Percentiles rank a stretch among this genome's conserved stretches.
phyloP scores from a whole-genome alignment of 2,329 filamentous ascomycete species.

The Hirsutella rhossiliensis region DNA sequence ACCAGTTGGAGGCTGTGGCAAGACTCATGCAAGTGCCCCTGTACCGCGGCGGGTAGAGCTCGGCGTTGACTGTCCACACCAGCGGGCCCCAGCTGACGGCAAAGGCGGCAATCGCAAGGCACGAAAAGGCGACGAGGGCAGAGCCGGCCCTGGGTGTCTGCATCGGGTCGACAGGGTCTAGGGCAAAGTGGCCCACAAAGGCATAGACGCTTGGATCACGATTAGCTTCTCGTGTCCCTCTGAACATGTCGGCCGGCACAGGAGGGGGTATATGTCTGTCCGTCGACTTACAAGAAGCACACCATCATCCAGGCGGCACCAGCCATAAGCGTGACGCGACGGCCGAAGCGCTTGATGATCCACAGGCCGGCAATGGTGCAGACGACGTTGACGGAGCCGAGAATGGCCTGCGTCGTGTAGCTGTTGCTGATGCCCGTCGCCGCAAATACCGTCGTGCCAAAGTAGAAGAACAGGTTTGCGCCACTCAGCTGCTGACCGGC shows the following conservation, averaged over 20 bases:
- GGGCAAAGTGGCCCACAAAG: slow-evolving; percentile 33
- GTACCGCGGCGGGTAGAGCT: slow-evolving; percentile 50
- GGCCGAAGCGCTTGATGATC: slow-evolving; percentile 52
- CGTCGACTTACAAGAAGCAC: slow-evolving; percentile 28
- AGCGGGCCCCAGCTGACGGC: slow-evolving; percentile 61
- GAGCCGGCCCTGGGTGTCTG: slow-evolving; percentile 38
- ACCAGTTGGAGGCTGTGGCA: slow-evolving; percentile 47
- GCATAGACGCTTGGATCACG: slow-evolving; percentile 25
- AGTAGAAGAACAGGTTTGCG: slow-evolving; percentile 58
- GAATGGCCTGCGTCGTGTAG: slow-evolving; percentile 56
- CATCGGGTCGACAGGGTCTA: slow-evolving; percentile 28
- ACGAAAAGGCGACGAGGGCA: slow-evolving; percentile 56
- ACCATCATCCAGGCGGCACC: slow-evolving; percentile 50
- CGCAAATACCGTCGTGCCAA: slow-evolving; percentile 52
- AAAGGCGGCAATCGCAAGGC: slow-evolving; percentile 54
- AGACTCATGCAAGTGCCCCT: slow-evolving; percentile 41
- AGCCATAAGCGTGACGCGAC: slow-evolving; percentile 48
- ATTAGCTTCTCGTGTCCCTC: not conserved
- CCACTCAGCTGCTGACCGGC: slow-evolving; percentile 58
- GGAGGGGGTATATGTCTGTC: too few relatives aligned
- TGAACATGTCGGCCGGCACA: too few relatives aligned
- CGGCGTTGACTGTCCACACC: slow-evolving; percentile 53
- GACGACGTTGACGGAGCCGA: slow-evolving; percentile 54
- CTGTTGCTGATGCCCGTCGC: slow-evolving; percentile 53
- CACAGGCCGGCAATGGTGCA: slow-evolving; percentile 55